Evolutionary conservation across 495 filamentous ascomycete genomes (phyloP).

Genomic region (Pseudoneurospora amorphoporcata): DNA sequence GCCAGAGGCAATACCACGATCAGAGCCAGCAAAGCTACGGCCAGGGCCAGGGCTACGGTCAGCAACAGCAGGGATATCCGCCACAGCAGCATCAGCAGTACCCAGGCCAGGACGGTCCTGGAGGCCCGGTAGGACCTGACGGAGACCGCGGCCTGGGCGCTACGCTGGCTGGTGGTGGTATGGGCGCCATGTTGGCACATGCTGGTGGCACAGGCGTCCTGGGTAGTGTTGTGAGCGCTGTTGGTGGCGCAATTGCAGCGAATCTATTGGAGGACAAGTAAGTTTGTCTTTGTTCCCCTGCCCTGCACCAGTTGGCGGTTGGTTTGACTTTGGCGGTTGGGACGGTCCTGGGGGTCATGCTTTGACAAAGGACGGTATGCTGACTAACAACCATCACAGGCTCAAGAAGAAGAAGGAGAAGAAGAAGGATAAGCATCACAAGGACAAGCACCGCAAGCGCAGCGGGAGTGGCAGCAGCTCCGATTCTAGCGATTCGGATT

Average conservation of each 20-base stretch:
- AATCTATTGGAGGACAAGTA: neutral
- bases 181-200: neutral
- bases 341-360: neutral
- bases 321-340: neutral
- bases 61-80: neutral
- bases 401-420: neutral
- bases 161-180: neutral
- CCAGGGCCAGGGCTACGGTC: neutral
- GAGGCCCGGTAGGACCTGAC: neutral
- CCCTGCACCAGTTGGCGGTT: neutral
- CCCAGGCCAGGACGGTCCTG: neutral
- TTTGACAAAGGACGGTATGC: neutral
- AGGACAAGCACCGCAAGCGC: neutral
- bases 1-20: neutral
- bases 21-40: neutral
- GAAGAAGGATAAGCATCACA: neutral
- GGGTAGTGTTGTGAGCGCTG: neutral
- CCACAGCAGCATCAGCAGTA: neutral
- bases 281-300: neutral
- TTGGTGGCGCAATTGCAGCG: neutral
- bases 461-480: neutral
- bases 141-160: neutral
- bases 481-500: neutral
- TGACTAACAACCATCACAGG: neutral
- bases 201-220: neutral